Percentiles rank a stretch among this genome's conserved stretches.
phyloP scores from a whole-genome alignment of 2,329 filamentous ascomycete genomes.

The Ustulina deusta region DNA sequence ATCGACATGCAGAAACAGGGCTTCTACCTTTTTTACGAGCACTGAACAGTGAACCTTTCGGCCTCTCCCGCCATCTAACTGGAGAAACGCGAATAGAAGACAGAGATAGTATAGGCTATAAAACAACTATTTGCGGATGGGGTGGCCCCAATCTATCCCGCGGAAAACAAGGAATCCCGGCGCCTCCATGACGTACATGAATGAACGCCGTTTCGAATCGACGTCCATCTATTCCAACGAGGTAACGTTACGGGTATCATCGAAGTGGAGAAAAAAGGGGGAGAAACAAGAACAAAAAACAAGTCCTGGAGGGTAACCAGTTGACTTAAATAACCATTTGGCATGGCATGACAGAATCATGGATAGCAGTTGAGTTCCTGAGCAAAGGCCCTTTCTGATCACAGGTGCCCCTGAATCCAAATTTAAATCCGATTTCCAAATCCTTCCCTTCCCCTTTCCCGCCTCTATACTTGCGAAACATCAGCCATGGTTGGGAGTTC shows the following conservation, averaged over 20 bases:
- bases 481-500: constrained; percentile 5
- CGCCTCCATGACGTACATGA: background rate
- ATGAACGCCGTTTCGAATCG: background rate
- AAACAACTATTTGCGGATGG: background rate
- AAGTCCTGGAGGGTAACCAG: background rate
- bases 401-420: background rate
- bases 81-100: background rate
- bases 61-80: background rate
- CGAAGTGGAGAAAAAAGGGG: background rate
- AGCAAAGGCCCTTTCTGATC: background rate
- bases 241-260: constrained; percentile 8
- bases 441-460: background rate
- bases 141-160: too few species aligned
- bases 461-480: constrained; percentile 5
- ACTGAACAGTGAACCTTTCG: too few species aligned
- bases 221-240: constrained; percentile 4
- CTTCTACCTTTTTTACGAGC: too few species aligned
- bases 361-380: background rate
- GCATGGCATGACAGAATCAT: background rate
- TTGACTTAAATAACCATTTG: background rate
- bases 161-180: background rate
- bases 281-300: background rate
- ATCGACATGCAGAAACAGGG: too few species aligned
- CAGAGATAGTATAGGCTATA: background rate
- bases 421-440: background rate